phyloP scores from a whole-genome alignment of 176 grass and related monocot species.

The Juncus effusus region DNA sequence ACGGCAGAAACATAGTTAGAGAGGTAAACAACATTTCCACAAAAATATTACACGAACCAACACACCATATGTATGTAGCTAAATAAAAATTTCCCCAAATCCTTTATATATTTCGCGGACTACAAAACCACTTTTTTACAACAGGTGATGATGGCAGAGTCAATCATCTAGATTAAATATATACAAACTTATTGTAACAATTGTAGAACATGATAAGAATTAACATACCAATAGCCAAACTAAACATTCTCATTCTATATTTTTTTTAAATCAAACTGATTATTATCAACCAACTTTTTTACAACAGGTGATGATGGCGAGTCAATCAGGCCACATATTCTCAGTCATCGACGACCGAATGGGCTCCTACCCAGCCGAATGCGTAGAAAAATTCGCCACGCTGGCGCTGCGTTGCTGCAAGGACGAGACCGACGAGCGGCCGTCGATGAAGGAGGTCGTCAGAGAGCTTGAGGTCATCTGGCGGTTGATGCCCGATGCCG shows the following conservation, averaged over 20 bases:
- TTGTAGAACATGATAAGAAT: not conserved
- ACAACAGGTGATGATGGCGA: slow-evolving; percentile 54
- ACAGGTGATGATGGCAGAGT: too few species aligned
- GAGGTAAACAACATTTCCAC: slow-evolving; percentile 47
- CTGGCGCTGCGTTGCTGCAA: slow-evolving; percentile 60
- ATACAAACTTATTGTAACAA: too few species aligned
- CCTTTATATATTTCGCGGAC: too few species aligned
- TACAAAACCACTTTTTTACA: not conserved
- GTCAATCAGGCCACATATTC: slow-evolving; percentile 46
- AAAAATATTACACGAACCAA: not conserved
- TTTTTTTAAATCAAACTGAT: not conserved
- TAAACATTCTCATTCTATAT: not conserved
- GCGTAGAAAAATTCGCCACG: slow-evolving; percentile 47
- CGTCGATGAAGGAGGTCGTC: slow-evolving; percentile 85
- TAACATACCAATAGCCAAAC: not conserved
- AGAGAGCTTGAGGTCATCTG: slow-evolving; percentile 60
- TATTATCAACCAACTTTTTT: not conserved
- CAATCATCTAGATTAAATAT: too few species aligned
- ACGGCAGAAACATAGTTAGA: slow-evolving; percentile 96
- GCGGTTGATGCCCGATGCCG: slow-evolving; percentile 51
- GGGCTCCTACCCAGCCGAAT: slow-evolving; percentile 56
- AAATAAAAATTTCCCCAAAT: too few species aligned
- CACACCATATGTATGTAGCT: too few species aligned
- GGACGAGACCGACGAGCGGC: slow-evolving; percentile 61
- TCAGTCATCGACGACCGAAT: slow-evolving; percentile 57